Percentiles rank a stretch among this genome's conserved stretches.
Conservation (phyloP, 176 grass and related monocot genomes). For the Phyllostachys edulis region DNA sequence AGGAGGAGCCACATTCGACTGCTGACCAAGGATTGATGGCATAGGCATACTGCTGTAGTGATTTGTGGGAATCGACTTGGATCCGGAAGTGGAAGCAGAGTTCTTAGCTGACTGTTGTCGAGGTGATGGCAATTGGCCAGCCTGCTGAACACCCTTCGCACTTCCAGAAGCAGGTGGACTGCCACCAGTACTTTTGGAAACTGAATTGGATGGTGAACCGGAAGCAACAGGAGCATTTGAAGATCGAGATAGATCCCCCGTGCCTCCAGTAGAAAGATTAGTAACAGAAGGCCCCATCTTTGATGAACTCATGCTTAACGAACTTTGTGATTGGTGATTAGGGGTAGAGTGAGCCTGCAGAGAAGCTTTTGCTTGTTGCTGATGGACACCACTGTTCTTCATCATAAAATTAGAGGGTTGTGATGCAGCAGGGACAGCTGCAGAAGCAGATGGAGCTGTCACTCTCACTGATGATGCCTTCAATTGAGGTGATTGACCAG, state of each 20-base stretch:
- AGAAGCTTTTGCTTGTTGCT: slow-evolving; percentile 59
- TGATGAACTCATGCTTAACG: slow-evolving; percentile 57
- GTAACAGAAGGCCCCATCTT: slow-evolving; percentile 53
- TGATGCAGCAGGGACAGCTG: slow-evolving; percentile 32
- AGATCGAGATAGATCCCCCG: slow-evolving; percentile 58
- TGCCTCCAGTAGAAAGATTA: slow-evolving; percentile 55
- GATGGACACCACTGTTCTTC: slow-evolving; percentile 62
- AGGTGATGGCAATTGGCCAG: slow-evolving; percentile 37
- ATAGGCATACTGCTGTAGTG: slow-evolving; percentile 56
- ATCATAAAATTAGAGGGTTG: slow-evolving; percentile 40
- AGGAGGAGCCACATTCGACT: slow-evolving; percentile 46
- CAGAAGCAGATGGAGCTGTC: slow-evolving; percentile 35
- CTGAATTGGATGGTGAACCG: slow-evolving; percentile 72
- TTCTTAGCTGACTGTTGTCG: slow-evolving; percentile 73
- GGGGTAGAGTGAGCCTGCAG: slow-evolving; percentile 51
- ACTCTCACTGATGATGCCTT: slow-evolving; percentile 62
- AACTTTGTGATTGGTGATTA: slow-evolving; percentile 68
- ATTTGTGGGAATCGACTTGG: slow-evolving; percentile 42
- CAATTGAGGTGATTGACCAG: slow-evolving; percentile 65
- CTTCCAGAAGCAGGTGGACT: slow-evolving; percentile 62
- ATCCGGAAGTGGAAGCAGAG: slow-evolving; percentile 52
- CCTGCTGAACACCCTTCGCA: slow-evolving; percentile 47
- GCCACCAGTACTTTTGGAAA: slow-evolving; percentile 72
- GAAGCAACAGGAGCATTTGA: slow-evolving; percentile 61
- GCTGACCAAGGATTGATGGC: slow-evolving; percentile 79